Percentiles rank a stretch among this genome's conserved stretches.
Evolutionary conservation across 2,329 filamentous ascomycete genomes (phyloP).

Genomic region (Penicillium oxalicum): DNA sequence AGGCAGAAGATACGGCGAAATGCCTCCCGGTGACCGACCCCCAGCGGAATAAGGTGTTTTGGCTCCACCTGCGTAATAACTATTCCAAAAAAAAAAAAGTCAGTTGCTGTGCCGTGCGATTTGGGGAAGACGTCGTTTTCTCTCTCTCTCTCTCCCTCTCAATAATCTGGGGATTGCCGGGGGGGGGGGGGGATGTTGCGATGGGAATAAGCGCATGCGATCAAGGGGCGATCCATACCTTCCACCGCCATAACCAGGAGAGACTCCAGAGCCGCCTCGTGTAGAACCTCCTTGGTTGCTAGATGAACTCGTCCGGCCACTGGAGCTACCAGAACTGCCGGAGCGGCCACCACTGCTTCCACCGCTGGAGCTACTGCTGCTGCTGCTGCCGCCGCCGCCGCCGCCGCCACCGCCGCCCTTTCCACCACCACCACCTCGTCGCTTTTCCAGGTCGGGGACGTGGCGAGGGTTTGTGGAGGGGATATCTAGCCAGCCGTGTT

Average conservation of each 20-base stretch:
- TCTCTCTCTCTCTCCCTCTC: too few species aligned
- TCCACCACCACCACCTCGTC: constrained; percentile 45
- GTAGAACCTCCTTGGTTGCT: constrained; percentile 20
- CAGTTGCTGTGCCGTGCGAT: too few species aligned
- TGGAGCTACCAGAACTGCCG: constrained; percentile 14
- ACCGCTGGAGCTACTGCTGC: constrained; percentile 15
- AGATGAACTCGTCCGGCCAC: constrained; percentile 17
- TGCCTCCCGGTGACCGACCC: constrained; percentile 40
- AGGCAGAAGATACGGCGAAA: constrained; percentile 46
- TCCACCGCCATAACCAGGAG: constrained; percentile 12
- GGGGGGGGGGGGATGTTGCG: neutral
- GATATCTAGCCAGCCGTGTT: constrained; percentile 7
- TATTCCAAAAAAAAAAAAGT: constrained; percentile 26
- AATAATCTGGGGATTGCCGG: too few species aligned
- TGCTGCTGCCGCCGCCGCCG: constrained; percentile 22
- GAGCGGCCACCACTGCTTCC: constrained; percentile 21
- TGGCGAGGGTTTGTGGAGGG: constrained; percentile 2
- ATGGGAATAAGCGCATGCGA: neutral
- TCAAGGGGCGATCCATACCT: constrained; percentile 6
- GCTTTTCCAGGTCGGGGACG: constrained; percentile 38
- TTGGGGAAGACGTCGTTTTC: too few species aligned
- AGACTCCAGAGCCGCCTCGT: constrained; percentile 21
- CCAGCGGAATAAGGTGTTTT: constrained; percentile 47
- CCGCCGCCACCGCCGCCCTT: constrained; percentile 19
- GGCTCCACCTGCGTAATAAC: constrained; percentile 53